Evolutionary conservation across 768 basidiomycete genomes (phyloP).

Genomic region (Pleurotus tuoliensis): DNA sequence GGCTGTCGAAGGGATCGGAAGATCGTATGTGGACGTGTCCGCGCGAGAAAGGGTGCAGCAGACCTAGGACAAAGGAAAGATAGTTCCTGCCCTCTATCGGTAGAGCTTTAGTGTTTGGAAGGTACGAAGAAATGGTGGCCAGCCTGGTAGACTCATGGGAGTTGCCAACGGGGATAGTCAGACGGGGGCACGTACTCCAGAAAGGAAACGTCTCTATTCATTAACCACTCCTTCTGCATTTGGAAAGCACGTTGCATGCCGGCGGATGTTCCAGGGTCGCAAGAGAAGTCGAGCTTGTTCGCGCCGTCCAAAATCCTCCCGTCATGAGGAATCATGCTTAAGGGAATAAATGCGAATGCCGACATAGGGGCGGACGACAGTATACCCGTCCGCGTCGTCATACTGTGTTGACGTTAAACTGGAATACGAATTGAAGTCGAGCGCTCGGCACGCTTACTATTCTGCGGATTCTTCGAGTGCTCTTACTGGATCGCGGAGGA

Average conservation of each 20-base stretch:
- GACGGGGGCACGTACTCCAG: not conserved
- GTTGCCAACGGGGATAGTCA: too few species aligned
- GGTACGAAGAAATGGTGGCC: not conserved
- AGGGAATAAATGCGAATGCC: slow-evolving; percentile 2
- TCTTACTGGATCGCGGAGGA: not conserved
- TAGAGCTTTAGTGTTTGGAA: not conserved
- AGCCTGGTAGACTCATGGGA: not conserved
- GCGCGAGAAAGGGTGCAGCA: slow-evolving; percentile 33
- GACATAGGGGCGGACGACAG: slow-evolving; percentile 4
- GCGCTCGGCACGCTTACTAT: not conserved
- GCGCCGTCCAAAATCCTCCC: not conserved
- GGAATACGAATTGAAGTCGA: not conserved
- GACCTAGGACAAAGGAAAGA: slow-evolving; percentile 12
- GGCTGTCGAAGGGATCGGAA: slow-evolving; percentile 11
- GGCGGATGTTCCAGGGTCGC: not conserved
- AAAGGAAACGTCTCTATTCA: not conserved
- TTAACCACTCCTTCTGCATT: not conserved
- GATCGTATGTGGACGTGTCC: slow-evolving; percentile 32
- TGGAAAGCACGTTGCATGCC: not conserved
- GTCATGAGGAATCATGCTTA: not conserved
- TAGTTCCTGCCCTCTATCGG: slow-evolving; percentile 19
- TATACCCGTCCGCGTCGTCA: not conserved
- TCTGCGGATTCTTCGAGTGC: slow-evolving; percentile 3
- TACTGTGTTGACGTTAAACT: not conserved
- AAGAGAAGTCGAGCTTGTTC: not conserved